Percentiles rank a stretch among this genome's conserved stretches.
These are phyloP conservation scores for Allomyces macrogynus DNA, from an alignment of 192 early-diverging fungal genomes.

Conservation along the genomic window DNA sequence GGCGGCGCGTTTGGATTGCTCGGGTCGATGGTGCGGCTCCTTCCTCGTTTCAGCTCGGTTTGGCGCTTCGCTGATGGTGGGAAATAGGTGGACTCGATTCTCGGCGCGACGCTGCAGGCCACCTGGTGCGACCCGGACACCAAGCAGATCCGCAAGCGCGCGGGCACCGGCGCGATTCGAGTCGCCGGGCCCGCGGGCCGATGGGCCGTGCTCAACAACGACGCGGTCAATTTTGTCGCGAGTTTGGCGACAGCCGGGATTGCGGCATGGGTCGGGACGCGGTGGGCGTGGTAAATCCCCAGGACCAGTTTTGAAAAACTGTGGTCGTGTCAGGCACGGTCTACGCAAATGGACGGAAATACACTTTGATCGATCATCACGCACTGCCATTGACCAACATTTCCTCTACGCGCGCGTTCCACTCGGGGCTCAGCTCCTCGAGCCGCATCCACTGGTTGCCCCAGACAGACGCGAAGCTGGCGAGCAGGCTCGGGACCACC, in stretches of 20 bases:
- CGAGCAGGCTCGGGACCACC: too few relatives aligned
- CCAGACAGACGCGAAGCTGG: too few relatives aligned
- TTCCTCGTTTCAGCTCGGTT: not conserved
- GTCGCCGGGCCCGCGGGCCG: not conserved
- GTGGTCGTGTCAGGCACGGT: too few relatives aligned
- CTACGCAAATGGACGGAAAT: too few relatives aligned
- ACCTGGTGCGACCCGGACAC: not conserved
- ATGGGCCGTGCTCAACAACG: not conserved
- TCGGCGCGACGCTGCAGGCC: not conserved
- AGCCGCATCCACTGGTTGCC: too few relatives aligned
- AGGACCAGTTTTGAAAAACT: too few relatives aligned
- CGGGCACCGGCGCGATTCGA: not conserved
- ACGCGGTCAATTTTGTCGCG: not conserved
- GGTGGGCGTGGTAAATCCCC: too few relatives aligned
- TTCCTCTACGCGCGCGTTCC: not conserved
- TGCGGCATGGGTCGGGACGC: not conserved
- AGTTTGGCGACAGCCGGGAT: not conserved
- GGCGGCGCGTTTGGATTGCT: not conserved
- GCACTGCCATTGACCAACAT: not conserved
- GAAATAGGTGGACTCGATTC: not conserved
- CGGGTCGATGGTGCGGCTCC: not conserved
- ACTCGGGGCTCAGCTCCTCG: too few relatives aligned
- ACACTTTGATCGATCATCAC: not conserved
- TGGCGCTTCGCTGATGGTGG: not conserved
- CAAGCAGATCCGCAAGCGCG: not conserved